Evolutionary conservation across 2,329 filamentous ascomycete species (phyloP), one percentile per base, ranked within the genome.

Genomic region (Botrytis hyacinthi): DNA sequence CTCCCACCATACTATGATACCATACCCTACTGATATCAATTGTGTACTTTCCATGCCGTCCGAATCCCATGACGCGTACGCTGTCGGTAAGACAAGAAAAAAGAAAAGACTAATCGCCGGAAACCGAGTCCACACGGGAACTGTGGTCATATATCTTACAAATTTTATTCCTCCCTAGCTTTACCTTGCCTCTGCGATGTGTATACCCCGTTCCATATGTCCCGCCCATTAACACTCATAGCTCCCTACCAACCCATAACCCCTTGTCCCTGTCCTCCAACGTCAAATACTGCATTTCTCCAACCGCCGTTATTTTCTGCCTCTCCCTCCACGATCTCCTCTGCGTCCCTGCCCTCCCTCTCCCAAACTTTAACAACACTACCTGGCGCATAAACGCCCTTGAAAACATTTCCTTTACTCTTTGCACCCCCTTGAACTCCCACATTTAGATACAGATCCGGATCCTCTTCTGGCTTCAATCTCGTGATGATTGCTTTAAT

Each of bases 331-430:
- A 97, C 89, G 59, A 90, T 87, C 82, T 97, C 92, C 32, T 86
- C 86, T 0, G 93, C 94, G 75, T 86, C 85, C 35, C 85, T 83
- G 0, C 89, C 94, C 83, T 97, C 92, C 76, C 94, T 91, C 77
- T 95, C 89, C 93, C 94, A 97, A n/a, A 97, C 82, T 83, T 93
- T 94, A 70, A 96, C 92, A 40, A 98, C 84, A 81, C 94, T 97
- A 0, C 94, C 95, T 0, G 95, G 95, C 0, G 95, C 91, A 83
- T 97, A 98, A 2, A 94, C 88, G 6, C 92, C 93, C 77, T 90
- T 90, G 84, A 98, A 98, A 0, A 95, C 84, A 18, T 87, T 87
- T 6, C 78, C 86, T 44, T 89, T 88, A 76, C 85, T 84, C 26
- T 86, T 84, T 0, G 87, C 88, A 26, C 77, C 78, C 42, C 88